Base-by-base conservation (phyloP, 441 rosid species). In the Melastoma candidum region DNA sequence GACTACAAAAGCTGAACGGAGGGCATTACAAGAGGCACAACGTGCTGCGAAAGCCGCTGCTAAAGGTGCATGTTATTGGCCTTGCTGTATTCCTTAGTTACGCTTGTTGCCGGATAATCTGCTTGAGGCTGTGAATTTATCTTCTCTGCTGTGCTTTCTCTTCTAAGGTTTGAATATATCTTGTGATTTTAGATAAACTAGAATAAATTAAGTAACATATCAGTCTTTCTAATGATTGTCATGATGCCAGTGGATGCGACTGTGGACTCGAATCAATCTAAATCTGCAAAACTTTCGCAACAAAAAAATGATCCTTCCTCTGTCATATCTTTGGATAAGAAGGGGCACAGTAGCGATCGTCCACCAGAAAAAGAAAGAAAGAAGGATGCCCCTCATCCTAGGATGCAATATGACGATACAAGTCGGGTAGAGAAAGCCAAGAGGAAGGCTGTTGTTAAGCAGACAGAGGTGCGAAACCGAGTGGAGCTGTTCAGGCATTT, bases 341-440 rank as follows among this genome's bases (percentile, higher is more conserved):
- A 62, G 49, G 66, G 59, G 26, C 45, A 43, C 11, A 44, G 26
- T 11, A 54, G 54, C 55, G 66, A 62, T 39, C 66, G 66, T 44
- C 66, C 44, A 9, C 14, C 14, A 9, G 66, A 62, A 27, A 62
- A 62, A 45, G 66, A 62, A 54, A 62, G 66, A 49, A 62, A 62
- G 66, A 62, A 62, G 44, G 78, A 79, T 78, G 84, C 75, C 58
- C 95, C 95, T 27, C 97, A 85, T 68, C 97, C 97, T 2, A 87
- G 97, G n/a, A 80, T 88, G 95, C 97, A 88, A 46, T 85, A 85
- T 54, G 95, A 88, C 75, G 97, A 88, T 56, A 71, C 62, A 59
- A 89, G 60, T 32, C 50, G 66, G 26, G 66, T 62, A 48, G 66
- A 62, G 41, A 62, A 62, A 44, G 66, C 66, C n/a, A 62, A 62